A percentile compares a stretch with the other conserved stretches of the same genome.
Conservation (phyloP, 148 eudicot species). For the Chenopodium quinoa region DNA sequence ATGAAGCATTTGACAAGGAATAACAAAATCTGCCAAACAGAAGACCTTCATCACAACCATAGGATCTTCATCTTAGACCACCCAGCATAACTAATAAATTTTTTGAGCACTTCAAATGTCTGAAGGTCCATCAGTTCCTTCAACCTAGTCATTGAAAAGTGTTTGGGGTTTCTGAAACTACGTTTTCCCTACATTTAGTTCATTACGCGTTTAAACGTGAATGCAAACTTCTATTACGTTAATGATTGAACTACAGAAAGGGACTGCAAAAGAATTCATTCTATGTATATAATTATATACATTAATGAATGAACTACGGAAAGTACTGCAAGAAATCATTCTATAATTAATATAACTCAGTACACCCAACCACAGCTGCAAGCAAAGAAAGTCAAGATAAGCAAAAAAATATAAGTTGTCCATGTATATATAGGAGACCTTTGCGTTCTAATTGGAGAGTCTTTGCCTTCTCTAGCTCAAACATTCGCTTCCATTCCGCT, state of each 20-base stretch:
- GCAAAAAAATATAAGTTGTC: neutral
- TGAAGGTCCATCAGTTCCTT: neutral
- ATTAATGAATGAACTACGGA: neutral
- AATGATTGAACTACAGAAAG: neutral
- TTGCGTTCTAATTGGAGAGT: conserved; percentile 65
- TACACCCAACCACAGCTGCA: neutral
- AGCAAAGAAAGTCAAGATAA: neutral
- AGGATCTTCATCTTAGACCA: neutral
- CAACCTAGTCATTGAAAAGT: neutral
- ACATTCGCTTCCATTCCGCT: conserved; percentile 97
- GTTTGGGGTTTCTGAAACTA: neutral
- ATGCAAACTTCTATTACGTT: neutral
- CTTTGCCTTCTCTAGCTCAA: conserved; percentile 75
- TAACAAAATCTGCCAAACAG: neutral
- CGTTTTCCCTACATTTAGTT: neutral
- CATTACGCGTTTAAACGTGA: neutral
- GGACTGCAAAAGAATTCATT: neutral
- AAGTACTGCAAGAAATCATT: neutral
- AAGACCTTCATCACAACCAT: neutral
- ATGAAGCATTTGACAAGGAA: neutral
- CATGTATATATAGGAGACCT: conserved; percentile 38
- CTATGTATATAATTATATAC: neutral
- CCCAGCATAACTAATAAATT: neutral
- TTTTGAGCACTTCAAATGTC: neutral
- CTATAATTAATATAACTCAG: neutral